Percentiles rank a stretch among this genome's conserved stretches.
Evolutionary conservation across 1,284 basidiomycete genomes (phyloP).

Genomic region (Apiotrichum domesticum): DNA sequence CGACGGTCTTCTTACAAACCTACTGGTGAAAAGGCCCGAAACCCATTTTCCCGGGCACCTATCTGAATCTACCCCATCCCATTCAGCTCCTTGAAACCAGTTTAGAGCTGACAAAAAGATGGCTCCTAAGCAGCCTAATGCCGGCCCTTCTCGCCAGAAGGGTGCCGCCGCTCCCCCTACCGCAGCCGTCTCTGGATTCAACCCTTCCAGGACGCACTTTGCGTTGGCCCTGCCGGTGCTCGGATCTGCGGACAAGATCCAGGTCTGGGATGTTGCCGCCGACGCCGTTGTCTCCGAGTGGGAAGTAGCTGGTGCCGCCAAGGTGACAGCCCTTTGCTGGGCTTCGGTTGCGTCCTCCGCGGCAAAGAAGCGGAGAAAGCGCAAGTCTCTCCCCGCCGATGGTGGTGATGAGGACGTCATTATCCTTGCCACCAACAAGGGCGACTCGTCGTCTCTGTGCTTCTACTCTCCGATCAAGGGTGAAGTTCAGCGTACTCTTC

Average conservation of each 20-base stretch:
- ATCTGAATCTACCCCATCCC: slow-evolving; percentile 25
- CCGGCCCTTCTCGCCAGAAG: slow-evolving; percentile 40
- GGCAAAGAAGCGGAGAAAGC: slow-evolving; percentile 30
- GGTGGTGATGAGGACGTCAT: slow-evolving; percentile 32
- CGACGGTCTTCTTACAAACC: slow-evolving; percentile 45
- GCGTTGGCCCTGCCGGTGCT: slow-evolving; percentile 42
- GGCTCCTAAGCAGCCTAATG: slow-evolving; percentile 36
- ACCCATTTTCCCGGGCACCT: slow-evolving; percentile 36
- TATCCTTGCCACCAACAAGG: slow-evolving; percentile 33
- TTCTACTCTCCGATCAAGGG: slow-evolving; percentile 30
- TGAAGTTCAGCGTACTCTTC: slow-evolving; percentile 28
- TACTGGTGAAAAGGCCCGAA: slow-evolving; percentile 43
- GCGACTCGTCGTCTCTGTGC: slow-evolving; percentile 19
- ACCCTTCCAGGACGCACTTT: slow-evolving; percentile 38
- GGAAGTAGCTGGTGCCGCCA: slow-evolving; percentile 42
- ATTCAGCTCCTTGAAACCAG: slow-evolving; percentile 1
- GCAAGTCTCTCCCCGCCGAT: slow-evolving; percentile 18
- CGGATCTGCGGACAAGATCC: slow-evolving; percentile 43
- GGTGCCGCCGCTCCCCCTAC: slow-evolving; percentile 33
- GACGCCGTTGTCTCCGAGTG: slow-evolving; percentile 43
- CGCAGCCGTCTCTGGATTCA: slow-evolving; percentile 41
- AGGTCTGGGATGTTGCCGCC: slow-evolving; percentile 42
- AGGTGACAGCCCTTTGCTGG: slow-evolving; percentile 38
- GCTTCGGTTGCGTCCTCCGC: slow-evolving; percentile 20
- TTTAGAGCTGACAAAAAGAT: slow-evolving; percentile 22